Conservation (phyloP, 805 yeast species). For the Ogataea parapolymorpha region DNA sequence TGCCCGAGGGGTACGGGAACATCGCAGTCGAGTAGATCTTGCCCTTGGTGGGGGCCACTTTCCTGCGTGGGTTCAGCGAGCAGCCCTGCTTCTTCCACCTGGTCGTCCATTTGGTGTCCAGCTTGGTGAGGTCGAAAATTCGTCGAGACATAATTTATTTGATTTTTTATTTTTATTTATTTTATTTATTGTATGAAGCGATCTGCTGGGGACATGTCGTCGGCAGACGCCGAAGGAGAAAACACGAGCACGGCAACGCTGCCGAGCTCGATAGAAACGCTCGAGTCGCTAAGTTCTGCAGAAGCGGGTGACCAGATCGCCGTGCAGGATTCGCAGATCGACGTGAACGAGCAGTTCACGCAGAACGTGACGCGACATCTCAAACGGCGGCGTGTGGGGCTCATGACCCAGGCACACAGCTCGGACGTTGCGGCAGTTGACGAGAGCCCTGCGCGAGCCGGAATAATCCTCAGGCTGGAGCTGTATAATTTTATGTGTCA, state of each 20-base stretch:
- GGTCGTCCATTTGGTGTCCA: constrained; percentile 53
- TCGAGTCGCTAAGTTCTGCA: constrained; percentile 1
- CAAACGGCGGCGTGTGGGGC: constrained; percentile 18
- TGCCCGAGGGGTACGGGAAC: constrained; percentile 98
- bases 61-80: constrained; percentile 31
- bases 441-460: constrained; percentile 47
- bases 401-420: constrained; percentile 25
- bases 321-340: constrained; percentile 22
- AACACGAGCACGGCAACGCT: not conserved
- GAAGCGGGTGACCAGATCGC: constrained; percentile 13
- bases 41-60: constrained; percentile 12
- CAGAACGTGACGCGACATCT: constrained; percentile 26
- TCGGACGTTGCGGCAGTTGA: constrained; percentile 13
- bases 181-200: constrained; percentile 6
- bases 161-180: constrained; percentile 1
- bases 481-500: constrained; percentile 89
- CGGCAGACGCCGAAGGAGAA: not conserved
- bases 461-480: constrained; percentile 61
- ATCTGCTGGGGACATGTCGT: constrained; percentile 5
- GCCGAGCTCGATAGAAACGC: constrained; percentile 1
- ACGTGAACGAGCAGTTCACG: constrained; percentile 28
- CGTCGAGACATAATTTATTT: constrained; percentile 7
- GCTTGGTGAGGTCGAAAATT: constrained; percentile 24
- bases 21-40: constrained; percentile 68
- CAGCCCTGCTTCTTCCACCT: constrained; percentile 39